Conservation (phyloP, 2,329 filamentous ascomycete genomes). For the Xylaria sp. region DNA sequence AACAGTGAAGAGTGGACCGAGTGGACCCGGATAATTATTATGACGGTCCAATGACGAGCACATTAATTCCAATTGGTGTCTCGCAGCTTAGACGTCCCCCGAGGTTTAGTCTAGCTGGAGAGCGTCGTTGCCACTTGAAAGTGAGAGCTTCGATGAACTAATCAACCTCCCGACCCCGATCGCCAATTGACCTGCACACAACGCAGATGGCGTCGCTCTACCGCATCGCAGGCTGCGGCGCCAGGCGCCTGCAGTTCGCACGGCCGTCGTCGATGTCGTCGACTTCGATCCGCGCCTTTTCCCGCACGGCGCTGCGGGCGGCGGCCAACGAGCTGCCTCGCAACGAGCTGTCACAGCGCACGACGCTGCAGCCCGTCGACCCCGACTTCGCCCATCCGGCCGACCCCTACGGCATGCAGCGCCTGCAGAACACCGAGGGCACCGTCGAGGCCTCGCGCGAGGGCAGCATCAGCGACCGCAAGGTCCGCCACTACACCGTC, state of each 20-base stretch:
- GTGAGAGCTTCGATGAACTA: conserved; percentile 36
- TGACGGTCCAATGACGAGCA: conserved; percentile 48
- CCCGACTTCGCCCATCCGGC: conserved; percentile 67
- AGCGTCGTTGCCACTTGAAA: conserved; percentile 28
- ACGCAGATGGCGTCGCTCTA: conserved; percentile 75
- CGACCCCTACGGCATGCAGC: conserved; percentile 54
- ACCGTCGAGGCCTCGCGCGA: conserved; percentile 60
- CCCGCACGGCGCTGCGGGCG: conserved; percentile 68
- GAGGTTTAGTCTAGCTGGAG: conserved; percentile 9
- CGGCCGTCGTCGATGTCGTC: conserved; percentile 33
- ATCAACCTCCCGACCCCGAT: conserved; percentile 25
- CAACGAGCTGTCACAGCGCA: conserved; percentile 68
- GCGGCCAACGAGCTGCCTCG: conserved; percentile 51
- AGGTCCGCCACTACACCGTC: conserved; percentile 98
- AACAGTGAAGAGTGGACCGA: too few relatives aligned
- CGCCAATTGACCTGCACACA: conserved; percentile 48
- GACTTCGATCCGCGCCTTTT: conserved; percentile 65
- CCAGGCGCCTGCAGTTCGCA: conserved; percentile 68
- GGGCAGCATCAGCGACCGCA: conserved; percentile 70
- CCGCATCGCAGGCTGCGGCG: conserved; percentile 77
- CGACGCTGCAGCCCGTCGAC: conserved; percentile 73
- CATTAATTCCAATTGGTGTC: conserved; percentile 41
- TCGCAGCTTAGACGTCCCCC: conserved; percentile 9
- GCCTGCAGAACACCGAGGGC: conserved; percentile 39
- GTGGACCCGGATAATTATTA: conserved; percentile 41